Base-by-base conservation (phyloP, 257 asterid species). In the Lantana camara region DNA sequence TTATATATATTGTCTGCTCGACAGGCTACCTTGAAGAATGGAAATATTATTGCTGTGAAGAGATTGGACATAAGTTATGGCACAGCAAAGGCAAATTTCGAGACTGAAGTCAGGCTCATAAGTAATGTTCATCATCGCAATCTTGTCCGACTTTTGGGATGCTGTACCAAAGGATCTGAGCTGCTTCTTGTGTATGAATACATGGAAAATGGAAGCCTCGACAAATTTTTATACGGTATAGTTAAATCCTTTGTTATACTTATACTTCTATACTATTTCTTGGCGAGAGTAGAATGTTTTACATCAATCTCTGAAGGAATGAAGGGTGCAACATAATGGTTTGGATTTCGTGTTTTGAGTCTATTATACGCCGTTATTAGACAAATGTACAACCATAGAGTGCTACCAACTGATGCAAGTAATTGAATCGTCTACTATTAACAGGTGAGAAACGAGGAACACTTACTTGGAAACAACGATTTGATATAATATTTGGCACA, bases 61-160 rank as follows among this genome's bases (percentile, higher is more conserved):
- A 91, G 67, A 71, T 67, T 91, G 42, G 72, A 73, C 50, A 66
- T 86, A 30, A 65, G 55, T 67, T 52, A 80, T 23, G 73, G 75
- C 73, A 85, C 85, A 70, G 95, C 85, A 67, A 78, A 81, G 63
- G 72, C 80, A 29, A 95, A 86, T 50, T 91, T 91, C 20, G 98
- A 88, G 61, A 81, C 72, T 29, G 98, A 91, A 78, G 96, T 84
- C 9, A 80, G 85, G 73, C 95, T 91, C 19, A 80, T 91, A 61
- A 86, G 95, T 35, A 91, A 91, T 62, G 95, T 88, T 50, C 98
- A 91, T 79, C 98, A 88, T 37, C 95, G 96, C 46, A 91, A 91
- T 58, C 95, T 88, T 35, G 69, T 88, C 38, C 98, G 98, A 13
- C 74, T 91, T 2, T 57, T 91, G 37, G 96, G 98, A 24, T 91